Evolutionary conservation across 805 yeast genomes (phyloP).

Genomic region (Ascoidea asiatica): DNA sequence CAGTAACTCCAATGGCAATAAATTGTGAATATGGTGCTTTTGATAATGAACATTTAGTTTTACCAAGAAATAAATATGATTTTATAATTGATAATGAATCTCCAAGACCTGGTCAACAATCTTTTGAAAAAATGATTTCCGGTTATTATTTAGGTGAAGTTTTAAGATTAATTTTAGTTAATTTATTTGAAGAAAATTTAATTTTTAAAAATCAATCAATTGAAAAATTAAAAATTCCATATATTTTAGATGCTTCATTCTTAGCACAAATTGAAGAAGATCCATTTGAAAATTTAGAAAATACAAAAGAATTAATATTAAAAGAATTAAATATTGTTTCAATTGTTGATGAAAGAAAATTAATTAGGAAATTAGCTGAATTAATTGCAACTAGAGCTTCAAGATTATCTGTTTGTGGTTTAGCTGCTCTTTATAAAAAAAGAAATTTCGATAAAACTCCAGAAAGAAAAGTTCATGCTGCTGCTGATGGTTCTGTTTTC

Average conservation of each 20-base stretch:
- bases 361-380: constrained; percentile 74
- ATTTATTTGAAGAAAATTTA: constrained; percentile 47
- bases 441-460: constrained; percentile 50
- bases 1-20: constrained; percentile 72
- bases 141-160: constrained; percentile 95
- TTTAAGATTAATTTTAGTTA: constrained; percentile 66
- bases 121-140: constrained; percentile 94
- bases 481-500: constrained; percentile 95
- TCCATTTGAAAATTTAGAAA: constrained; percentile 71
- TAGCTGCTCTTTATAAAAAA: constrained; percentile 87
- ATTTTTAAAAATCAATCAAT: constrained; percentile 64
- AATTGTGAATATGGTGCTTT: constrained; percentile 98
- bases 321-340: constrained; percentile 46
- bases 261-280: constrained; percentile 83
- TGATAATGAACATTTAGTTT: constrained; percentile 71
- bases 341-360: constrained; percentile 64
- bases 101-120: constrained; percentile 93
- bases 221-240: constrained; percentile 44
- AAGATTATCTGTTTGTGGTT: constrained; percentile 85
- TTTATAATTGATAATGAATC: constrained; percentile 66
- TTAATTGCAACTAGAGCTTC: constrained; percentile 88
- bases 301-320: constrained; percentile 55
- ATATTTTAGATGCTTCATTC: constrained; percentile 78
- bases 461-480: constrained; percentile 89
- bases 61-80: constrained; percentile 90